Conservation (phyloP, 106 monocot genomes). For the Dendrobium chrysotoxum region DNA sequence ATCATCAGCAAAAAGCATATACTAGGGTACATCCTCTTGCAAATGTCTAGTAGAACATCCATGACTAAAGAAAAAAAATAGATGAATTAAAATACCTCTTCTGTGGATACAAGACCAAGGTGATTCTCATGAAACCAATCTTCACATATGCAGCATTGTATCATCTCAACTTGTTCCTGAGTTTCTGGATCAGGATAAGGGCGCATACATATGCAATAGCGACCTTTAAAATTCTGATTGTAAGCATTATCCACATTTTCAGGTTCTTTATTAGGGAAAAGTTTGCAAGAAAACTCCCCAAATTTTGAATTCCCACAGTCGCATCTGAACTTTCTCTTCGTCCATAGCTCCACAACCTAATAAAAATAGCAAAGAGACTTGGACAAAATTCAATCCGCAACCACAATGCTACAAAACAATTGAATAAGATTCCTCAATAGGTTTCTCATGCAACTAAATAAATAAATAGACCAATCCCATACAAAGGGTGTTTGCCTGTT, state of each 20-base stretch:
- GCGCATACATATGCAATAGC: slow-evolving; percentile 77
- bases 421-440: neutral
- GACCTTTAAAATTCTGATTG: slow-evolving; percentile 90
- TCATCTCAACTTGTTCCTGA: slow-evolving; percentile 86
- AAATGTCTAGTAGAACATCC: no score
- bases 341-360: slow-evolving; percentile 96
- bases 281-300: slow-evolving; percentile 59
- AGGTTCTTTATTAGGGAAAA: slow-evolving; percentile 58
- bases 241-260: slow-evolving; percentile 71
- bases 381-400: neutral
- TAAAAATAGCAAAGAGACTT: neutral
- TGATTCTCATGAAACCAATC: slow-evolving; percentile 98
- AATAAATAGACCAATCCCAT: no score
- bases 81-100: slow-evolving; percentile 38
- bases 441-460: no score
- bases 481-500: no score
- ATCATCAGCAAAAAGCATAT: no score
- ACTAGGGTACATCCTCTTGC: no score
- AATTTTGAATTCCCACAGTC: slow-evolving; percentile 99
- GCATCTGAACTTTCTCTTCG: slow-evolving; percentile 89
- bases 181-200: slow-evolving; percentile 93
- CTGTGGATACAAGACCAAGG: slow-evolving; percentile 61
- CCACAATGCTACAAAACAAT: neutral
- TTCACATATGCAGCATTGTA: slow-evolving; percentile 96
- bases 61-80: no score